phyloP scores from a whole-genome alignment of 208 protist species.

The Leishmania amazonensis region DNA sequence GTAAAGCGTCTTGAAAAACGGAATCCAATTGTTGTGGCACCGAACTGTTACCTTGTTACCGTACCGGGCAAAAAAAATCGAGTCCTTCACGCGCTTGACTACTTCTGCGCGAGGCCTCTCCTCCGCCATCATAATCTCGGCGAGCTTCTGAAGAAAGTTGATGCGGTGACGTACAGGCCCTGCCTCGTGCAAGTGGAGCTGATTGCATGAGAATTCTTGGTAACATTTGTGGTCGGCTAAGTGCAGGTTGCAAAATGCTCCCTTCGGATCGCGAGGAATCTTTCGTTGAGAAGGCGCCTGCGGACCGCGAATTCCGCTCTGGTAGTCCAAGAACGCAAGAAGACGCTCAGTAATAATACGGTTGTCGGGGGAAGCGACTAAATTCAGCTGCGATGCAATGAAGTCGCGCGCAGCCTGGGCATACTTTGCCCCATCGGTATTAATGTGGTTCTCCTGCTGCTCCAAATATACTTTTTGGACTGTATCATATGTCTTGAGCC shows the following conservation, averaged over 20 bases:
- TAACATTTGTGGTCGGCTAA: conserved; percentile 88
- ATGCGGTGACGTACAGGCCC: conserved; percentile 79
- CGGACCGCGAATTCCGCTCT: conserved; percentile 75
- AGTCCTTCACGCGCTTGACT: conserved; percentile 78
- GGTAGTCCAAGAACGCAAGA: conserved; percentile 69
- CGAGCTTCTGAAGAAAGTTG: conserved; percentile 75
- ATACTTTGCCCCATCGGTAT: conserved; percentile 44
- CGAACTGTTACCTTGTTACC: conserved; percentile 89
- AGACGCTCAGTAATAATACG: conserved; percentile 55
- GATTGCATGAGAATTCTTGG: conserved; percentile 89
- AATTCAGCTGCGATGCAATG: conserved; percentile 42
- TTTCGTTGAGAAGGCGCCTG: conserved; percentile 87
- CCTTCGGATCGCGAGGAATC: conserved; percentile 79
- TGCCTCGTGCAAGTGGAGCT: conserved; percentile 83
- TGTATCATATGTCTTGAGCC: conserved; percentile 79
- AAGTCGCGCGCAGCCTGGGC: conserved; percentile 57
- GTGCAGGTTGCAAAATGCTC: conserved; percentile 89
- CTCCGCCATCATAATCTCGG: conserved; percentile 73
- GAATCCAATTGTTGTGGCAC: conserved; percentile 79
- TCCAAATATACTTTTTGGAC: conserved; percentile 83
- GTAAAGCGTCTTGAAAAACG: conserved; percentile 90
- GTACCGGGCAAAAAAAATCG: conserved; percentile 86
- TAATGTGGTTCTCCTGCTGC: conserved; percentile 42
- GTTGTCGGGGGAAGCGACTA: conserved; percentile 33
- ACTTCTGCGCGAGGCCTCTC: conserved; percentile 51